phyloP scores from a whole-genome alignment of 768 basidiomycete genomes.

The Amanita subjunquillea region DNA sequence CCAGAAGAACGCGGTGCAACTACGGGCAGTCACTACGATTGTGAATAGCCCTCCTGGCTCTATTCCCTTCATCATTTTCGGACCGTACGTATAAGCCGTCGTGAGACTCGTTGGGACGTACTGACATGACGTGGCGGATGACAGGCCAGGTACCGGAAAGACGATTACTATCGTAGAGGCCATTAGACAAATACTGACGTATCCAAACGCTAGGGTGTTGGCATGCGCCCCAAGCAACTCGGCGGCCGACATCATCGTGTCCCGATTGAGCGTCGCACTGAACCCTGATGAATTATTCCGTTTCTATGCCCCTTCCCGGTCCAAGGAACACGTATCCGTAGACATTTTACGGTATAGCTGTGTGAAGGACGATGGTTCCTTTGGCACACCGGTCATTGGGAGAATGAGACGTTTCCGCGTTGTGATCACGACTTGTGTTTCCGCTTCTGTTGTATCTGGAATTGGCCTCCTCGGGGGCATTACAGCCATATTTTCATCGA shows the following conservation, averaged over 20 bases:
- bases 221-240: constrained; percentile 60
- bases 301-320: constrained; percentile 42
- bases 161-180: constrained; percentile 55
- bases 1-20: constrained; percentile 33
- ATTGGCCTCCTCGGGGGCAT: constrained; percentile 52
- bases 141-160: constrained; percentile 57
- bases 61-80: constrained; percentile 49
- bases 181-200: constrained; percentile 38
- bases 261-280: constrained; percentile 24
- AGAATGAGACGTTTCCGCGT: constrained; percentile 35
- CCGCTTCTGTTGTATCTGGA: constrained; percentile 43
- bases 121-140: not conserved
- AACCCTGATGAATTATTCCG: constrained; percentile 35
- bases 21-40: constrained; percentile 39
- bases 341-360: constrained; percentile 27
- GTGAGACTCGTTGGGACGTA: not conserved
- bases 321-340: constrained; percentile 33
- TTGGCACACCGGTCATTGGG: constrained; percentile 28
- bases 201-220: constrained; percentile 34
- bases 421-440: constrained; percentile 57
- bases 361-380: constrained; percentile 22
- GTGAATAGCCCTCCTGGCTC: constrained; percentile 31
- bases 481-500: constrained; percentile 64
- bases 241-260: constrained; percentile 50
- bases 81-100: constrained; percentile 33